Conservation (phyloP, 2,329 filamentous ascomycete species). For the Colletotrichum tanaceti region DNA sequence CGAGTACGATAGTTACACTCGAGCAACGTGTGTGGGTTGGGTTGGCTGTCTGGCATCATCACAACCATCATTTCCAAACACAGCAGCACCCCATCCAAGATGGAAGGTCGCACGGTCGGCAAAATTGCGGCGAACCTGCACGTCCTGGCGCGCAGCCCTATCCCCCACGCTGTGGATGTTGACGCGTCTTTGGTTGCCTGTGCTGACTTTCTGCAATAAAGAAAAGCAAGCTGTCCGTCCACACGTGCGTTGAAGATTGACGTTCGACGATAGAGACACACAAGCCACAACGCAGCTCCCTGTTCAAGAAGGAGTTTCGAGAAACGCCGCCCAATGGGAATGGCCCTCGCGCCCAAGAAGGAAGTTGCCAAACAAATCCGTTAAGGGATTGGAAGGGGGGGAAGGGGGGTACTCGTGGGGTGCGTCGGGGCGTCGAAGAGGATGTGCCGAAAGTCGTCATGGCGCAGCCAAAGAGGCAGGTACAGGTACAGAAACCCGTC, state of each 20-base stretch:
- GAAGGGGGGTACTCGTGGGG: conserved; percentile 10
- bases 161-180: background rate
- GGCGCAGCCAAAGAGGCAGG: background rate
- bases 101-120: conserved; percentile 24
- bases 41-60: background rate
- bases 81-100: background rate
- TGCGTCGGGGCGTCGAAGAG: background rate
- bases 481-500: background rate
- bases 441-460: background rate
- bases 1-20: background rate
- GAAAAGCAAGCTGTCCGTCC: background rate
- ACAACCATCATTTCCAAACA: background rate
- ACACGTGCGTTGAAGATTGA: background rate
- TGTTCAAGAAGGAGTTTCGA: conserved; percentile 2
- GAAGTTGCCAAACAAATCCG: conserved; percentile 23
- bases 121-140: background rate
- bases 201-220: background rate
- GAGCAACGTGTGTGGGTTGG: background rate
- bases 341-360: conserved; percentile 2
- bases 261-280: background rate
- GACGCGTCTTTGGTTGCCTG: background rate
- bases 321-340: background rate
- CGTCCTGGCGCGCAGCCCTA: background rate
- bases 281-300: background rate
- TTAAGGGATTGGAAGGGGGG: background rate